Conservation (phyloP, 2,329 filamentous ascomycete species). For the Amylocarpus encephaloides region DNA sequence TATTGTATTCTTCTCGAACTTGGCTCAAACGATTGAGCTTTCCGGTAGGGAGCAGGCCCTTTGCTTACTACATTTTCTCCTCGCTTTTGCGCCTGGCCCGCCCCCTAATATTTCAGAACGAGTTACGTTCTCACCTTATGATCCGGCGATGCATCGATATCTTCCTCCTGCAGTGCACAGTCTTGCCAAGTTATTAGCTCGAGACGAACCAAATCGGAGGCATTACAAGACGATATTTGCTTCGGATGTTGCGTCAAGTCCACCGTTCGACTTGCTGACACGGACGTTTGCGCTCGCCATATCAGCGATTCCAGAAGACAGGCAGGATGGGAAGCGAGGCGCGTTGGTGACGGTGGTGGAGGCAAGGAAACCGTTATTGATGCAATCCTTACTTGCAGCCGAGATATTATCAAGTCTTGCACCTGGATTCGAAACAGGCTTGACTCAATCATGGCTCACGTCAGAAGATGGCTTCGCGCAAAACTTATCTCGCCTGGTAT, state of each 20-base stretch:
- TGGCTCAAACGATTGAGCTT: slow-evolving; percentile 72
- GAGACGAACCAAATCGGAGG: slow-evolving; percentile 86
- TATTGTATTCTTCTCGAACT: slow-evolving; percentile 82
- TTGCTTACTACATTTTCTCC: slow-evolving; percentile 78
- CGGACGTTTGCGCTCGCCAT: slow-evolving; percentile 82
- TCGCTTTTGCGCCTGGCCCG: slow-evolving; percentile 82
- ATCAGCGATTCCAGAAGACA: slow-evolving; percentile 70
- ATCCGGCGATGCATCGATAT: slow-evolving; percentile 77
- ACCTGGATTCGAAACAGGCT: slow-evolving; percentile 60
- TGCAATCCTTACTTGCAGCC: slow-evolving; percentile 85
- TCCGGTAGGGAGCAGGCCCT: slow-evolving; percentile 82
- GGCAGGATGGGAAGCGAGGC: slow-evolving; percentile 47
- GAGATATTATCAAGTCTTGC: slow-evolving; percentile 78
- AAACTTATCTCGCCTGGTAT: slow-evolving; percentile 69
- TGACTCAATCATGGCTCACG: slow-evolving; percentile 75
- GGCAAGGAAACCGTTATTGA: slow-evolving; percentile 77
- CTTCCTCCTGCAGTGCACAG: slow-evolving; percentile 85
- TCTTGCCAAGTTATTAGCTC: slow-evolving; percentile 82
- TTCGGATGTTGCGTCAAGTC: slow-evolving; percentile 56
- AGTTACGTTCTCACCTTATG: slow-evolving; percentile 74
- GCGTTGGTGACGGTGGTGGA: slow-evolving; percentile 65
- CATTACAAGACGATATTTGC: slow-evolving; percentile 79
- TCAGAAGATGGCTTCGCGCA: slow-evolving; percentile 79
- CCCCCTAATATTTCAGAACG: slow-evolving; percentile 51
- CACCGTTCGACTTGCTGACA: slow-evolving; percentile 75